Conservation (phyloP, 352 stramenopile species). For the Poterioochromonas sp. region DNA sequence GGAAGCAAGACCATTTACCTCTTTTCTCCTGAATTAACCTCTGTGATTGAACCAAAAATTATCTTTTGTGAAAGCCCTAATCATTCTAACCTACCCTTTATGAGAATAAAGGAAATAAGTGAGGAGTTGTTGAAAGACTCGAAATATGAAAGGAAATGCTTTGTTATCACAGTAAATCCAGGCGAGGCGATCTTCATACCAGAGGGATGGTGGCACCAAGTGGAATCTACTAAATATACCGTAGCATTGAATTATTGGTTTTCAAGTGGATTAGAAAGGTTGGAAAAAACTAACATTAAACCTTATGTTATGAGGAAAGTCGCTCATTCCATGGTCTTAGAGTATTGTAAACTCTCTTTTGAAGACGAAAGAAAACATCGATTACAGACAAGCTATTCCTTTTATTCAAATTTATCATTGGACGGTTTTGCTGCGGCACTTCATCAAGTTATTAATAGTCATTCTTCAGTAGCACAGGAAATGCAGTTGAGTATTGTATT, state of each 20-base stretch:
- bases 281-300: no score
- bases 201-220: slow-evolving; percentile 43
- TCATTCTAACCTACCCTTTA: slow-evolving; percentile 9
- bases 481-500: no score
- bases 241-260: slow-evolving; percentile 43
- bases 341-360: no score
- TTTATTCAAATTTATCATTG: no score
- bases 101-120: background rate
- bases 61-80: slow-evolving; percentile 16
- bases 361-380: no score
- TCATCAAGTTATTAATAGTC: no score
- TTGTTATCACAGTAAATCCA: slow-evolving; percentile 35
- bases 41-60: slow-evolving; percentile 38
- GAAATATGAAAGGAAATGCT: no score
- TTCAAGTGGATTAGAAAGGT: background rate
- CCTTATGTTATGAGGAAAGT: no score
- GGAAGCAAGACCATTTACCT: slow-evolving; percentile 42
- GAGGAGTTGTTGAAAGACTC: background rate
- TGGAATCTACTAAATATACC: slow-evolving; percentile 27
- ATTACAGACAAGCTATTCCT: no score
- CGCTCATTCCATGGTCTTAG: no score
- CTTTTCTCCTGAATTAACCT: slow-evolving; percentile 37
- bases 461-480: no score
- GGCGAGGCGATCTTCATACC: slow-evolving; percentile 43
- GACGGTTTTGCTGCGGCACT: no score